Evolutionary conservation across 371 early-diverging fungal species (phyloP).

Genomic region (Globomyces sp.): DNA sequence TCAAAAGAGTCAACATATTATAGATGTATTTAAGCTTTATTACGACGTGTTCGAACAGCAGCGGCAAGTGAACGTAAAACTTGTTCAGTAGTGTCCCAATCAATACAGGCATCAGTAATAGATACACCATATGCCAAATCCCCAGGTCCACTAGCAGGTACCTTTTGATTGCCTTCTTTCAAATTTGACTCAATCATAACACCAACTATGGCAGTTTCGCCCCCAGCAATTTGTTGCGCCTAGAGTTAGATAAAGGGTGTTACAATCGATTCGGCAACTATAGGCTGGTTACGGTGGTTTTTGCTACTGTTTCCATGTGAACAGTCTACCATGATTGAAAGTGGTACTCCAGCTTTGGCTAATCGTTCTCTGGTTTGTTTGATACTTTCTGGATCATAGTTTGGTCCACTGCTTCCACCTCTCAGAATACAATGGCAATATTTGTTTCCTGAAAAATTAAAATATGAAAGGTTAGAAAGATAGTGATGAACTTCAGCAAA

Average conservation of each 20-base stretch:
- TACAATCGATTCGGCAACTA: constrained; percentile 61
- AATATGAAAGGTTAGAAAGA: neutral
- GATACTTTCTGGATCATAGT: constrained; percentile 65
- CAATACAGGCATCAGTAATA: constrained; percentile 81
- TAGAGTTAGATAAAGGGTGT: neutral
- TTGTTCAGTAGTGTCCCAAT: constrained; percentile 74
- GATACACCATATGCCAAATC: constrained; percentile 72
- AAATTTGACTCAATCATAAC: constrained; percentile 95
- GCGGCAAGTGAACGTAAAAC: constrained; percentile 62
- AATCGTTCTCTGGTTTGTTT: constrained; percentile 24
- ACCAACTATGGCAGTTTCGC: constrained; percentile 71
- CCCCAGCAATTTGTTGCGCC: constrained; percentile 42
- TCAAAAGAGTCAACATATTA: neutral
- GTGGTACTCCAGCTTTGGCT: constrained; percentile 27
- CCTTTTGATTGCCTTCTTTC: constrained; percentile 62
- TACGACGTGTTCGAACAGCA: constrained; percentile 64
- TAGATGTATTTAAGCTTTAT: neutral
- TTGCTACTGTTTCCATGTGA: constrained; percentile 87
- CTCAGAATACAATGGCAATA: constrained; percentile 86
- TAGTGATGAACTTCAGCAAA: neutral
- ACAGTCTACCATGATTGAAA: constrained; percentile 91
- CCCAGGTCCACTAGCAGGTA: constrained; percentile 35
- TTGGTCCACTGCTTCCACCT: constrained; percentile 86
- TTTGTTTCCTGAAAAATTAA: constrained; percentile 60
- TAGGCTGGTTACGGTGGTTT: constrained; percentile 80